phyloP scores from a whole-genome alignment of 2,329 filamentous ascomycete genomes.

The Aspergillus tamarii region DNA sequence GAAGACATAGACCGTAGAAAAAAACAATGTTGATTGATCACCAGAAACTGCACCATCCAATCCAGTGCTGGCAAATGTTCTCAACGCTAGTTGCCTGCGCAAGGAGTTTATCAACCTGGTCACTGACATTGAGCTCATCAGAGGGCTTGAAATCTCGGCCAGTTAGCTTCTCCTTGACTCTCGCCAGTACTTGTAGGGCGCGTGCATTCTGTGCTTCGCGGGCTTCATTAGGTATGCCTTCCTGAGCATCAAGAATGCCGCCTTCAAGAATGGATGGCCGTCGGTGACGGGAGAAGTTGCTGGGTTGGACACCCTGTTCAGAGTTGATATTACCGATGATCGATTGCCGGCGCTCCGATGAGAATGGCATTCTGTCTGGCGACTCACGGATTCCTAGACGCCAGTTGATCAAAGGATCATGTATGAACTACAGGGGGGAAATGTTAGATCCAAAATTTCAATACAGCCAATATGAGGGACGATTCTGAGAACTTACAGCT shows the following conservation, averaged over 20 bases:
- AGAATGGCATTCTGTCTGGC: conserved; percentile 62
- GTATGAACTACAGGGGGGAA: conserved; percentile 76
- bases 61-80: conserved; percentile 98
- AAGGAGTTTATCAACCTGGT: conserved; percentile 92
- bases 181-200: conserved; percentile 85
- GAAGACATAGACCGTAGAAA: conserved; percentile 16
- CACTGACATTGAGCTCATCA: conserved; percentile 81
- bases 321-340: conserved; percentile 57
- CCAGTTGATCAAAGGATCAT: conserved; percentile 98
- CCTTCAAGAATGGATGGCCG: conserved; percentile 71
- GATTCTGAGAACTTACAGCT: conserved; percentile 68
- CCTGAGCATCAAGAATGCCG: conserved; percentile 48
- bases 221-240: conserved; percentile 47
- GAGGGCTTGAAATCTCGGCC: conserved; percentile 86
- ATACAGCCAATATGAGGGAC: background rate
- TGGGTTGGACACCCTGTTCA: conserved; percentile 60
- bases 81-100: conserved; percentile 95
- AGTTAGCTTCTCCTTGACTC: conserved; percentile 94
- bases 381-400: conserved; percentile 71
- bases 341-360: conserved; percentile 62
- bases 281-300: conserved; percentile 67
- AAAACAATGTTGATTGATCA: conserved; percentile 44
- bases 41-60: conserved; percentile 99
- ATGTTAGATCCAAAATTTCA: conserved; percentile 18
- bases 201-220: conserved; percentile 88